Base-by-base conservation (phyloP, 805 yeast species). In the Suhomyces sp. region DNA sequence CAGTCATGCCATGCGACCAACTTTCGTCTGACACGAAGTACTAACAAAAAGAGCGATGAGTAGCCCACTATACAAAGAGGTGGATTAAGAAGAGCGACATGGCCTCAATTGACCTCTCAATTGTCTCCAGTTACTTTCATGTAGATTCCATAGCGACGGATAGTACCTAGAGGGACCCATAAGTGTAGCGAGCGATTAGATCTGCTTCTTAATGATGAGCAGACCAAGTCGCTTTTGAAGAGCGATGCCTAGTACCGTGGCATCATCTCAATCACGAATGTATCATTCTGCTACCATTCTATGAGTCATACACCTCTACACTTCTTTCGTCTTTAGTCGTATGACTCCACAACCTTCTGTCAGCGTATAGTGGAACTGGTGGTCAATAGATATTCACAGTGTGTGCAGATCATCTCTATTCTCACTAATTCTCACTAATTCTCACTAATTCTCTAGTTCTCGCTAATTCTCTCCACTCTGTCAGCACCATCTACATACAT, bases 1-100 rank as follows among this genome's bases (percentile, higher is more conserved):
- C 42, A 56, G 58, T 47, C 54, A 61, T 61, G 61, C 38, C 59
- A 74, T 75, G 79, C 78, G 78, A 75, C 78, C 77, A 73, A 54
- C 55, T 47, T 53, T 48, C 52, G 58, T 59, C 68, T 63, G 69
- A 64, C 46, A 29, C 31, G 46, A 23, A 24, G 44, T 47, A 47
- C 49, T 47, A 47, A 47, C 49, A 36, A n/a, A 42, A 26, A 42
- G 42, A 38, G 24, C 10, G 41, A 36, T 36, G 41, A 36, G 33
- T 12, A 29, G 33, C 13, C 33, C n/a, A 29, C 2, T 10, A 12
- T 29, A 29, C 33, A 2, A 10, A 29, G 33, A 29, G n/a, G n/a
- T 5, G 31, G 31, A 27, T 10, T 4, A 27, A 27, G 31, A n/a
- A 6, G n/a, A 5, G 17, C 9, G 36, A 33, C 17, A 33, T n/a